These are phyloP conservation scores for Asterionellopsis glacialis DNA, from an alignment of 108 stramenopile genomes.

Conservation along the genomic window DNA sequence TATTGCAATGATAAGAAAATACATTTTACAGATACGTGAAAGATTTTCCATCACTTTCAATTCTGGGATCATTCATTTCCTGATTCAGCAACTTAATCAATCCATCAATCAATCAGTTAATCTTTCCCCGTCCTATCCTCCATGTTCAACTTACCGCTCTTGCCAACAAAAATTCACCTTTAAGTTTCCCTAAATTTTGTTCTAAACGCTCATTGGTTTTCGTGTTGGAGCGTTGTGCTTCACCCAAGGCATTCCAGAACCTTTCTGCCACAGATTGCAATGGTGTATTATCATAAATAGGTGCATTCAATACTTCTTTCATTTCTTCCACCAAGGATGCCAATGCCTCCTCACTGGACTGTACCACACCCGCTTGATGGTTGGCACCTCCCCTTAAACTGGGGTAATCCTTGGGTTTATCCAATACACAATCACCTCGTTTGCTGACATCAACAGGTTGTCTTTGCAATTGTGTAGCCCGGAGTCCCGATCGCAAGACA, in stretches of 20 bases:
- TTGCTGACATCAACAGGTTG: conserved; percentile 42
- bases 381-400: conserved; percentile 12
- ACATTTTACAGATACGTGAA: not conserved
- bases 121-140: too few relatives aligned
- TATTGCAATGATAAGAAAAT: not conserved
- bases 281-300: conserved; percentile 75
- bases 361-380: conserved; percentile 33
- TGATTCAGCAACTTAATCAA: too few relatives aligned
- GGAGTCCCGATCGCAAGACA: conserved; percentile 64
- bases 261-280: conserved; percentile 58
- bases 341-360: conserved; percentile 71
- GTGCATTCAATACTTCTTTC: conserved; percentile 80
- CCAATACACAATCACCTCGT: conserved; percentile 72
- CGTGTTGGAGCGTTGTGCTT: conserved; percentile 48
- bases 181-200: conserved; percentile 70
- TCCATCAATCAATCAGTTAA: too few relatives aligned
- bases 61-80: too few relatives aligned
- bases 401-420: conserved; percentile 33
- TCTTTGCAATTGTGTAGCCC: conserved; percentile 24
- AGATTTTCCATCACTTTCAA: too few relatives aligned
- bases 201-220: conserved; percentile 71
- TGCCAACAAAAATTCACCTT: conserved; percentile 81
- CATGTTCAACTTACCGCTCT: conserved; percentile 61
- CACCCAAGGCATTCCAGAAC: conserved; percentile 69
- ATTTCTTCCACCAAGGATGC: conserved; percentile 77